Evolutionary conservation across 257 asterid species (phyloP).

Genomic region (Solanum dulcamara): DNA sequence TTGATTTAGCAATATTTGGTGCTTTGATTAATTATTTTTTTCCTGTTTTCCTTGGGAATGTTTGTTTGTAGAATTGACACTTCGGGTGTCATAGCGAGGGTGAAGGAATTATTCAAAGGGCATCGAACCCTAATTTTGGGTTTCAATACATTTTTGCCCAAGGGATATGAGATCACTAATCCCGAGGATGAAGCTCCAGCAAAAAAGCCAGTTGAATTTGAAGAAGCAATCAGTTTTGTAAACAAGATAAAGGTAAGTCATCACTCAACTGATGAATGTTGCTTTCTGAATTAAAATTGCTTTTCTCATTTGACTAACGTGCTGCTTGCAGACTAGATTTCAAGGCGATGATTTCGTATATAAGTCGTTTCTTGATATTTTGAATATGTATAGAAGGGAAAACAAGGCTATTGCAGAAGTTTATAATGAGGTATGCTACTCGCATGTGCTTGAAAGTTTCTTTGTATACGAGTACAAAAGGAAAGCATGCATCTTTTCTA

Average conservation of each 20-base stretch:
- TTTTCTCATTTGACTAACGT: conserved; percentile 16
- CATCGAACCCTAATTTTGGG: conserved; percentile 79
- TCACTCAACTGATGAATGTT: not conserved
- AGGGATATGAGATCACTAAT: conserved; percentile 68
- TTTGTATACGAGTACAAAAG: not conserved
- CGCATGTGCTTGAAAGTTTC: not conserved
- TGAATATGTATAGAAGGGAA: conserved; percentile 73
- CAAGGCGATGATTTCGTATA: conserved; percentile 78
- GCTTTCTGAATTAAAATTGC: not conserved
- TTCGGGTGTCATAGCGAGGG: conserved; percentile 55
- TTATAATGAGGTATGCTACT: conserved; percentile 60
- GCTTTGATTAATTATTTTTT: not conserved
- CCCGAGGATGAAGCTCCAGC: conserved; percentile 50
- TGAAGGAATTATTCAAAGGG: conserved; percentile 77
- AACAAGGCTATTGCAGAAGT: conserved; percentile 63
- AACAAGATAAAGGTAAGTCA: conserved; percentile 74
- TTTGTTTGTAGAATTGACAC: conserved; percentile 50
- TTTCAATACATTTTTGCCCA: conserved; percentile 86
- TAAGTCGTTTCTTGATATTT: conserved; percentile 82
- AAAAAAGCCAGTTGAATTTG: conserved; percentile 64
- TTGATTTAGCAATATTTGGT: not conserved
- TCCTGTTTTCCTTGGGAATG: conserved; percentile 5
- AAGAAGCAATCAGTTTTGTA: conserved; percentile 78
- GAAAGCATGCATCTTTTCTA: not conserved
- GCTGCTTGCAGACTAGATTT: conserved; percentile 64